A percentile compares a stretch with the other conserved stretches of the same genome.
These are phyloP conservation scores for Handroanthus guayacan DNA, from an alignment of 257 asterid species.

Conservation along the genomic window DNA sequence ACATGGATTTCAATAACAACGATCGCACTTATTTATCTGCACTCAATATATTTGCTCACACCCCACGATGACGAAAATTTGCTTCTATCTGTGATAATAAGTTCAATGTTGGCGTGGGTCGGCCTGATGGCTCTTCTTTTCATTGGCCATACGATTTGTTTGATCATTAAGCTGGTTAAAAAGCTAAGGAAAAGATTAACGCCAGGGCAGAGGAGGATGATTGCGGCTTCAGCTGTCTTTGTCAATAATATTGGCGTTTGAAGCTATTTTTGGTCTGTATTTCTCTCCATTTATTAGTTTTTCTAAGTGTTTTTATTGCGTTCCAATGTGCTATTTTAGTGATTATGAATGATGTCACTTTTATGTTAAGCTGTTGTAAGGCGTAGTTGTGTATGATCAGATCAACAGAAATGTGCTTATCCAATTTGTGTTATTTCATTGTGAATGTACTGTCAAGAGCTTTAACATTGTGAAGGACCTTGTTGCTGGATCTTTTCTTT, in stretches of 20 bases:
- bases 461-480: too few relatives aligned
- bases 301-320: not conserved
- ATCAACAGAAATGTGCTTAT: not conserved
- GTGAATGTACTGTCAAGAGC: too few relatives aligned
- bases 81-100: not conserved
- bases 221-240: not conserved
- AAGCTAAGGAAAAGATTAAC: not conserved
- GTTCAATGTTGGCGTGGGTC: constrained; percentile 4
- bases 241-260: not conserved
- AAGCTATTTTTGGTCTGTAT: not conserved
- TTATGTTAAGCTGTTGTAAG: not conserved
- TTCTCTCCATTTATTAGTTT: not conserved
- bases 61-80: not conserved
- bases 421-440: not conserved
- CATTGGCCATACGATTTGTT: constrained; percentile 32
- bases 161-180: constrained; percentile 21
- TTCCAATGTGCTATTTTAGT: not conserved
- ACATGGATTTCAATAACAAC: constrained; percentile 46
- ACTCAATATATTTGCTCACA: not conserved
- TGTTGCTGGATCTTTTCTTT: too few relatives aligned
- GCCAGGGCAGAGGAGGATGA: not conserved
- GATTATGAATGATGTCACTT: not conserved
- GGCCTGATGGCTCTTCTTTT: constrained; percentile 36
- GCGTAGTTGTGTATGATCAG: not conserved
- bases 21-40: constrained; percentile 21